phyloP scores from a whole-genome alignment of 768 basidiomycete species.

The Phylloporus scabripes region DNA sequence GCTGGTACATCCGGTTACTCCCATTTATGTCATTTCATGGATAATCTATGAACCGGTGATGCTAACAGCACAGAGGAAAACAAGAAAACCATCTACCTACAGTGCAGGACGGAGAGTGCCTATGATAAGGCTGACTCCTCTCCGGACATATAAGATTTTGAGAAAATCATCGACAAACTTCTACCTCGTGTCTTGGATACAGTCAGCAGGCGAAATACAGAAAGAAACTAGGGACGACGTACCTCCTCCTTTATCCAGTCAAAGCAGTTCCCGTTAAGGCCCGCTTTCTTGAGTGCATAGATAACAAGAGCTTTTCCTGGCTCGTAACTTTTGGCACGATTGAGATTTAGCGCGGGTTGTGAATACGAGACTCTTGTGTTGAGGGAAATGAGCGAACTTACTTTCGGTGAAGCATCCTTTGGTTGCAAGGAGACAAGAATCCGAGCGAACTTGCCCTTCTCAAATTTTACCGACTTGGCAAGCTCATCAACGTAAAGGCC shows the following conservation, averaged over 20 bases:
- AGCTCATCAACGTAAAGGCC: conserved; percentile 27
- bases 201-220: not conserved
- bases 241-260: conserved; percentile 23
- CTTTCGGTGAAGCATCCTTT: conserved; percentile 31
- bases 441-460: conserved; percentile 26
- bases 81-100: conserved; percentile 5
- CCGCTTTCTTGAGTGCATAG: conserved; percentile 15
- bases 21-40: conserved; percentile 23
- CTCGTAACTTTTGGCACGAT: conserved; percentile 14
- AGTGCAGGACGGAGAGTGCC: conserved; percentile 4
- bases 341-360: too few species aligned
- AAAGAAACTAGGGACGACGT: not conserved
- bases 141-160: not conserved
- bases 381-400: not conserved
- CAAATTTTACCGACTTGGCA: conserved; percentile 18
- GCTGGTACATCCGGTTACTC: too few species aligned
- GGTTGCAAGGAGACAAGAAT: conserved; percentile 28
- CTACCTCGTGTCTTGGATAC: conserved; percentile 12
- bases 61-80: not conserved
- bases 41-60: conserved; percentile 15
- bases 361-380: too few species aligned
- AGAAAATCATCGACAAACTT: not conserved
- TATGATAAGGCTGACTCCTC: conserved; percentile 14
- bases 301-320: conserved; percentile 20
- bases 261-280: conserved; percentile 15